Conservation (phyloP, 2,329 filamentous ascomycete species). For the Cercospora citrullina region DNA sequence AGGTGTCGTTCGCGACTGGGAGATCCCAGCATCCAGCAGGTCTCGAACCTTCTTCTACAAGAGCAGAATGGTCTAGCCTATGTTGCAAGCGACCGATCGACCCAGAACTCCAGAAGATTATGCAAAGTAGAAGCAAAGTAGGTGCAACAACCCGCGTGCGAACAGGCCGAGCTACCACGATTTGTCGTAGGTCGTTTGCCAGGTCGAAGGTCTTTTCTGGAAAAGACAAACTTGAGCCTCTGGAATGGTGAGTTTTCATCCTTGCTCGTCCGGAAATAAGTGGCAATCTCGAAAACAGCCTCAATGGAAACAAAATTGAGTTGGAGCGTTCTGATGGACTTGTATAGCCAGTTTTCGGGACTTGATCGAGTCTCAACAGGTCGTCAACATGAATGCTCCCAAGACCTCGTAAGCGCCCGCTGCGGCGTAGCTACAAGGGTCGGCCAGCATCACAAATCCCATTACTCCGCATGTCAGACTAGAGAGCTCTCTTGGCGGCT, state of each 20-base stretch:
- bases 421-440: not conserved
- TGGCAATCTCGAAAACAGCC: too few species aligned
- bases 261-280: too few species aligned
- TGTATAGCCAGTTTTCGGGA: too few species aligned
- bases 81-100: not conserved
- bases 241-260: not conserved
- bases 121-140: not conserved
- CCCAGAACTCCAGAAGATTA: not conserved
- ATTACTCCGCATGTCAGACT: not conserved
- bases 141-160: not conserved
- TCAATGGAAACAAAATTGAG: too few species aligned
- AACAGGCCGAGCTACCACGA: not conserved
- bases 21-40: slow-evolving; percentile 8
- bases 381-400: too few species aligned
- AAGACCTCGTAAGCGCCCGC: not conserved
- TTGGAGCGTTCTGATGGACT: too few species aligned
- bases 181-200: not conserved
- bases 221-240: not conserved
- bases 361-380: too few species aligned
- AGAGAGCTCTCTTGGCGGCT: not conserved
- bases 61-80: not conserved
- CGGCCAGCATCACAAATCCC: not conserved
- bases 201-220: not conserved
- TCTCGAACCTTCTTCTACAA: not conserved
- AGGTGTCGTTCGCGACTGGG: slow-evolving; percentile 48